These are phyloP conservation scores for Aspergillus biplanus DNA, from an alignment of 495 filamentous ascomycete genomes.

Conservation along the genomic window DNA sequence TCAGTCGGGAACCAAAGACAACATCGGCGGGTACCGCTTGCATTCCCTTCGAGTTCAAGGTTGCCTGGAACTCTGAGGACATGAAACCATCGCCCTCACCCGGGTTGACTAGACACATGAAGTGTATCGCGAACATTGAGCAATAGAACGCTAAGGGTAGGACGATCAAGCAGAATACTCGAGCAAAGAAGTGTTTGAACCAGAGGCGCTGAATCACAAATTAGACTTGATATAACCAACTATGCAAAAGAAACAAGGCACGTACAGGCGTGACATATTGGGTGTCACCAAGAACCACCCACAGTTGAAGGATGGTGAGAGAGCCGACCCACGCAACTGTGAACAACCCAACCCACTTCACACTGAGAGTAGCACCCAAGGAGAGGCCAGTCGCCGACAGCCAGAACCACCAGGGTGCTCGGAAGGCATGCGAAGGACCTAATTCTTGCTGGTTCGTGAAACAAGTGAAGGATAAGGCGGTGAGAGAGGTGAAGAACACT, in stretches of 20 bases:
- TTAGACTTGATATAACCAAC: conserved; percentile 18
- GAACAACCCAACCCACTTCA: conserved; percentile 99
- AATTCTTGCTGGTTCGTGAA: conserved; percentile 98
- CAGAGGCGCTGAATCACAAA: conserved; percentile 64
- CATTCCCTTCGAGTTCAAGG: conserved; percentile 94
- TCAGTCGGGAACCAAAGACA: conserved; percentile 82
- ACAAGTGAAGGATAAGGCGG: conserved; percentile 84
- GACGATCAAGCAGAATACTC: conserved; percentile 88
- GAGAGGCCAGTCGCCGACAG: conserved; percentile 82
- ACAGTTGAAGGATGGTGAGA: conserved; percentile 88
- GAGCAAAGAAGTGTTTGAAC: conserved; percentile 93
- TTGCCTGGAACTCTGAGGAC: conserved; percentile 98
- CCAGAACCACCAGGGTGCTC: conserved; percentile 97
- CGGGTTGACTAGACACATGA: conserved; percentile 87
- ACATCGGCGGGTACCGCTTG: conserved; percentile 92
- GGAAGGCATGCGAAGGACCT: conserved; percentile 83
- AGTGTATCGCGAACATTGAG: conserved; percentile 95
- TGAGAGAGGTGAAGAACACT: conserved; percentile 91
- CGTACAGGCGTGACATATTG: conserved; percentile 77
- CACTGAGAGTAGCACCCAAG: conserved; percentile 88
- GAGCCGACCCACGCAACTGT: conserved; percentile 98
- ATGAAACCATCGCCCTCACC: conserved; percentile 99
- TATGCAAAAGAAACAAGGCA: conserved; percentile 1
- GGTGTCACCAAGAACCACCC: conserved; percentile 88
- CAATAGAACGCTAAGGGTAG: conserved; percentile 91